Percentiles rank a stretch among this genome's conserved stretches.
Conservation (phyloP, 192 early-diverging fungal genomes). For the Lobulomyces angularis region DNA sequence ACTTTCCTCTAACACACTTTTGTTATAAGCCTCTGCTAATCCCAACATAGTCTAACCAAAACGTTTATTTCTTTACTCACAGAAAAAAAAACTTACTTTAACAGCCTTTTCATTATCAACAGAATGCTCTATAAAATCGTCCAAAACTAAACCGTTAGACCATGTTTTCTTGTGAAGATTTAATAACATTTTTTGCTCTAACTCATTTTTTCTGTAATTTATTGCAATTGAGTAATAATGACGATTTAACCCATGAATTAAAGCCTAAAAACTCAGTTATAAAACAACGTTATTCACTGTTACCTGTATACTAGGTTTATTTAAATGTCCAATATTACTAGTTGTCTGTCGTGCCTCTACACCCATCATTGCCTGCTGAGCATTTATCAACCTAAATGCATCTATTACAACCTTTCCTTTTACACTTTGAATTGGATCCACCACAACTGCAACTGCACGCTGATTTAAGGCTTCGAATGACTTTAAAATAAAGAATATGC, state of each 20-base stretch:
- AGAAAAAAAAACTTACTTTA: conserved; percentile 36
- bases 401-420: conserved; percentile 99
- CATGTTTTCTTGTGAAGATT: conserved; percentile 99
- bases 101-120: conserved; percentile 73
- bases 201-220: conserved; percentile 98
- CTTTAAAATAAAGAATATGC: conserved; percentile 20
- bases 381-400: conserved; percentile 93
- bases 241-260: conserved; percentile 95
- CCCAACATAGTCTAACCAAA: conserved; percentile 61
- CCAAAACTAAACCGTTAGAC: conserved; percentile 83
- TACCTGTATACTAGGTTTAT: conserved; percentile 92
- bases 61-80: conserved; percentile 2
- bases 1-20: conserved; percentile 94
- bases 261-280: conserved; percentile 35
- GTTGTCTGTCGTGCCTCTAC: conserved; percentile 97
- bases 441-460: conserved; percentile 92
- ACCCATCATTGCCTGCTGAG: conserved; percentile 66
- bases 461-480: conserved; percentile 88
- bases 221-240: conserved; percentile 99
- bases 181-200: conserved; percentile 98
- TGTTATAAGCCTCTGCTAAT: conserved; percentile 89
- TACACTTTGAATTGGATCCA: conserved; percentile 99
- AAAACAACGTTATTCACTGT: conserved; percentile 9
- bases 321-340: conserved; percentile 94
- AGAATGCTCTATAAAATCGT: conserved; percentile 72